These are phyloP conservation scores for Coniochaeta sp. DNA, from an alignment of 2,329 filamentous ascomycete species.

Conservation along the genomic window DNA sequence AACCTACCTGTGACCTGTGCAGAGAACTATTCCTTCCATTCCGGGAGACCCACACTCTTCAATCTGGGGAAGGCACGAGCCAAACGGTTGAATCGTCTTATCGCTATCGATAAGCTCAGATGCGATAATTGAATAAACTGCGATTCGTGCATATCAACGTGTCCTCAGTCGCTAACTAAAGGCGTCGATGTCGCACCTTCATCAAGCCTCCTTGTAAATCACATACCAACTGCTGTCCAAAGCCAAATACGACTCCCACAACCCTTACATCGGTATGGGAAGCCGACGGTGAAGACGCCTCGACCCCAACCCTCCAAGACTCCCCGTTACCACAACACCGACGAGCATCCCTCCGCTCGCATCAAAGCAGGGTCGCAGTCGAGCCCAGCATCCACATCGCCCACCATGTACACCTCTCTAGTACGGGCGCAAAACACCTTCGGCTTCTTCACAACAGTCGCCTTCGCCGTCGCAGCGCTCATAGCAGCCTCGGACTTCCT, in stretches of 20 bases:
- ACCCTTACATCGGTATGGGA: background rate
- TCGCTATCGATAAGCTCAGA: background rate
- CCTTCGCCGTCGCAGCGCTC: constrained; percentile 69
- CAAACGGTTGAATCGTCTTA: too few relatives aligned
- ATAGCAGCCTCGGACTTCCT: constrained; percentile 76
- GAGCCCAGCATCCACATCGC: background rate
- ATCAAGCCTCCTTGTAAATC: background rate
- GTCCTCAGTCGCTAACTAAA: background rate
- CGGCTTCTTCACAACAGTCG: constrained; percentile 95
- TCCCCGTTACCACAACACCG: background rate
- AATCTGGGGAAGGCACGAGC: too few relatives aligned
- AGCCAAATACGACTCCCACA: background rate
- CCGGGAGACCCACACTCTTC: too few relatives aligned
- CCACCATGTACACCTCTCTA: constrained; percentile 77
- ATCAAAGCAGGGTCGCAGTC: background rate
- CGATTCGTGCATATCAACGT: constrained; percentile 2
- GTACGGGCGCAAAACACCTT: constrained; percentile 88
- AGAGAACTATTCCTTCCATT: too few relatives aligned
- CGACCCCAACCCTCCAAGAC: background rate
- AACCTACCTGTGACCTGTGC: too few relatives aligned
- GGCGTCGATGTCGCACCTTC: background rate
- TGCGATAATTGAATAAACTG: background rate
- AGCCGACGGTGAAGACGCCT: background rate
- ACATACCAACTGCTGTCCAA: too few relatives aligned
- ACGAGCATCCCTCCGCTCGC: background rate